Evolutionary conservation across 2,329 filamentous ascomycete genomes (phyloP).

Genomic region (Purpureocillium lavendulum): DNA sequence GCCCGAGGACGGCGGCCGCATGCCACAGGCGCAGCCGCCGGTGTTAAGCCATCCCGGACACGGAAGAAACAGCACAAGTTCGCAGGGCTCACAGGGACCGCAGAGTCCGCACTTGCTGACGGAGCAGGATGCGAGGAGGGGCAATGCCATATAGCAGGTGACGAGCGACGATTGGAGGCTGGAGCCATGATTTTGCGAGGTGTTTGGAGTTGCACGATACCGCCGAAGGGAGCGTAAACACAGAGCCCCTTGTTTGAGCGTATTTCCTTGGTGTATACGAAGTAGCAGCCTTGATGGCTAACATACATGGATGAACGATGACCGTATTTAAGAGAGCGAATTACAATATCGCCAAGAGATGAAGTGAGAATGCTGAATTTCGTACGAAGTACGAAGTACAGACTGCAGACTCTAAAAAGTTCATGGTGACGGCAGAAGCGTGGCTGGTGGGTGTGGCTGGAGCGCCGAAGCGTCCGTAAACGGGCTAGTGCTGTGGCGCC

Average conservation of each 20-base stretch:
- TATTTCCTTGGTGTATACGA: no score
- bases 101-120: conserved; percentile 11
- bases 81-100: no score
- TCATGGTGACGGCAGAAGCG: background rate
- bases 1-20: conserved; percentile 7
- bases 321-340: no score
- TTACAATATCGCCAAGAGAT: no score
- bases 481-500: conserved; percentile 2
- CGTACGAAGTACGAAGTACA: no score
- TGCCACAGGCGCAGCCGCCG: conserved; percentile 25
- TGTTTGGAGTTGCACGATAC: conserved; percentile 1
- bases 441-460: conserved; percentile 8
- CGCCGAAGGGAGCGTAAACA: background rate
- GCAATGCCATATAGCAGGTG: conserved; percentile 4
- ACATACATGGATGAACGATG: no score
- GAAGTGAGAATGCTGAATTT: no score
- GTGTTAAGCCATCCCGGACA: conserved; percentile 38
- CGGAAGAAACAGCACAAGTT: conserved; percentile 24
- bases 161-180: background rate
- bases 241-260: no score
- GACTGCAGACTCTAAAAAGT: no score
- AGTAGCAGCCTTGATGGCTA: background rate
- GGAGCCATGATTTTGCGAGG: background rate
- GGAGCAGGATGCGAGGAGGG: conserved; percentile 2
- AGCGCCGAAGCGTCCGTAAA: background rate